Evolutionary conservation across 148 eudicot species (phyloP), one percentile per base, ranked within the genome.

Genomic region (Gaultheria prostrata): DNA sequence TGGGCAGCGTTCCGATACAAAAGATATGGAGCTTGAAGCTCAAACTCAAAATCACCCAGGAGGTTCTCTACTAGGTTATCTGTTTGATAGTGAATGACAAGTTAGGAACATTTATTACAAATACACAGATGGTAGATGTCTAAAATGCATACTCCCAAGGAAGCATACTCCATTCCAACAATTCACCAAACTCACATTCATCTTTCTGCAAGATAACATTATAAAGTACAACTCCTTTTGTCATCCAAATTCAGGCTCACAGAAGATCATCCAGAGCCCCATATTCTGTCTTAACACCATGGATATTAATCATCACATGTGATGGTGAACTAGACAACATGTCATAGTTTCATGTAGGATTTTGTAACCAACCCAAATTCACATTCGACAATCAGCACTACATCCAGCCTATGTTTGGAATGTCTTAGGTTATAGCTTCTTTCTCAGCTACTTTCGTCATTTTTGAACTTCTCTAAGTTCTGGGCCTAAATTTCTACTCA

Each of bases 51-150:
- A 89, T 92, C 97, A 67, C 92, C 97, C 84, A 92, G 83, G 85
- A 95, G 94, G 89, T 94, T 91, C 92, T 95, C 98, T 76, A 95
- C 94, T 24, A 92, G 93, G 74, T 95, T 95, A 69, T 95, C 98
- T 95, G 95, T 75, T 81, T n/a, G 13, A 72, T 53, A 59, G 11
- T 51, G 20, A 80, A 63, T 28, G 53, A 80, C 6, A 73, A 50
- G 43, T 69, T 70, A 84, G 6, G 32, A 79, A 20, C 49, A 65
- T 51, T 80, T 28, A 61, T 48, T 50, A 14, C 32, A 56, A 71
- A 20, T 57, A 18, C 11, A 17, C 12, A 39, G 32, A 76, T 24
- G 45, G 24, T 26, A 65, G 35, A 67, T 63, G 56, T 67, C 28
- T 45, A 28, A 26, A 6, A 45, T 20, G 33, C 51, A 70, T 32